Percentiles rank a stretch among this genome's conserved stretches.
Conservation (phyloP, 2,329 filamentous ascomycete genomes). For the Plectosphaerella plurivora region DNA sequence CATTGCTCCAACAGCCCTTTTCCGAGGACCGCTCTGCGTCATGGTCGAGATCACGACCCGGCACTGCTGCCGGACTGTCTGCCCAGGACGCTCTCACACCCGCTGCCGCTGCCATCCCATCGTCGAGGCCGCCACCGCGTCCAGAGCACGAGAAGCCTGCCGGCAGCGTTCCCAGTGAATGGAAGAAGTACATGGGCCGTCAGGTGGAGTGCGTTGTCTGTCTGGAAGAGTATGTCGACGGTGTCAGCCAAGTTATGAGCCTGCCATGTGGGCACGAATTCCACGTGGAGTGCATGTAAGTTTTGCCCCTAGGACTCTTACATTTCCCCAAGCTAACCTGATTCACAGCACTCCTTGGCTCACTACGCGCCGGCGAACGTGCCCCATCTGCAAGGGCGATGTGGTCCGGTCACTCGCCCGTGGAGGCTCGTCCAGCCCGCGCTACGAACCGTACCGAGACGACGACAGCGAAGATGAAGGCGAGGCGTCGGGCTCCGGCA, state of each 20-base stretch:
- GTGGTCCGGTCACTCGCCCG: constrained; percentile 70
- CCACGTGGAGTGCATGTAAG: constrained; percentile 97
- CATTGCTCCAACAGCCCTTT: constrained; percentile 61
- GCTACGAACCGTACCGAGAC: constrained; percentile 52
- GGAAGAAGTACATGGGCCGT: constrained; percentile 63
- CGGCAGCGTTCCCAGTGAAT: constrained; percentile 43
- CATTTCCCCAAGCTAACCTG: constrained; percentile 12
- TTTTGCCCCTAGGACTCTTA: constrained; percentile 21
- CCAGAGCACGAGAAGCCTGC: constrained; percentile 44
- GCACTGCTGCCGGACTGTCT: not conserved
- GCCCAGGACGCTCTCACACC: not conserved
- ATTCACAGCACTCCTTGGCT: constrained; percentile 82
- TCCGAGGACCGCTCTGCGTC: constrained; percentile 24
- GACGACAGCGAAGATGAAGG: constrained; percentile 41
- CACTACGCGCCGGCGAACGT: constrained; percentile 91
- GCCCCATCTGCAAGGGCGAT: constrained; percentile 97
- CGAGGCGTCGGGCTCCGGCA: constrained; percentile 23
- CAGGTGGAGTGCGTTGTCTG: constrained; percentile 93
- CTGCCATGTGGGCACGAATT: constrained; percentile 97
- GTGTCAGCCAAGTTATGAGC: constrained; percentile 93
- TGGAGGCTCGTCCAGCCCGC: constrained; percentile 43
- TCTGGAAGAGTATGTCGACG: constrained; percentile 92
- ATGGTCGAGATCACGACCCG: not conserved
- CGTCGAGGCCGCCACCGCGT: constrained; percentile 26
- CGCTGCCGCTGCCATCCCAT: constrained; percentile 27